Percentiles rank a stretch among this genome's conserved stretches.
Evolutionary conservation across 2,329 filamentous ascomycete genomes (phyloP).

Genomic region (Colletotrichum noveboracense): DNA sequence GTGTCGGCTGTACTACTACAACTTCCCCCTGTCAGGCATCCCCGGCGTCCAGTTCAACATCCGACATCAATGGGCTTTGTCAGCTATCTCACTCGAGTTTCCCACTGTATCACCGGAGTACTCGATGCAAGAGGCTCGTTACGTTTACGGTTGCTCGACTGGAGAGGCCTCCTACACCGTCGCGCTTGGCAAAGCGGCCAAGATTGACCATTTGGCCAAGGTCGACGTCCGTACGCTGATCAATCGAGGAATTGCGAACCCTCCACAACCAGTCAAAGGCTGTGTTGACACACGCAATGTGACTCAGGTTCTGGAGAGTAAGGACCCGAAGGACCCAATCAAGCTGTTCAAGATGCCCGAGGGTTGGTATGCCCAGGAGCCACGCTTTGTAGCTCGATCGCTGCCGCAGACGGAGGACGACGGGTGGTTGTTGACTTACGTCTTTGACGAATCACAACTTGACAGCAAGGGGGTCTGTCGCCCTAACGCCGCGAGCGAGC

Average conservation of each 20-base stretch:
- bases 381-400: constrained; percentile 63
- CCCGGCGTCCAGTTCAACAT: constrained; percentile 41
- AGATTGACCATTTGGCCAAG: constrained; percentile 70
- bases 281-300: constrained; percentile 66
- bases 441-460: constrained; percentile 72
- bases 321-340: constrained; percentile 58
- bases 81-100: constrained; percentile 72
- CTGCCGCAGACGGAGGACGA: constrained; percentile 60
- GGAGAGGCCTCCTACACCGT: constrained; percentile 61
- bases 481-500: constrained; percentile 56
- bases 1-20: constrained; percentile 73
- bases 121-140: constrained; percentile 63
- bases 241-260: constrained; percentile 48
- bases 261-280: constrained; percentile 57
- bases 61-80: constrained; percentile 67
- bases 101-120: constrained; percentile 60
- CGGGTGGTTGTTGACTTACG: constrained; percentile 71
- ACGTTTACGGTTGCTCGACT: constrained; percentile 72
- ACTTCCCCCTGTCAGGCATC: constrained; percentile 51
- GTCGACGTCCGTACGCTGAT: constrained; percentile 62
- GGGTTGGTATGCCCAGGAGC: constrained; percentile 70
- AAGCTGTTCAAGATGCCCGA: constrained; percentile 65
- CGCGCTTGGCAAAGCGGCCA: constrained; percentile 67
- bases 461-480: constrained; percentile 51
- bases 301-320: constrained; percentile 52